Percentiles rank a stretch among this genome's conserved stretches.
Evolutionary conservation across 2,329 filamentous ascomycete genomes (phyloP).

Genomic region (Hypoxylon sp.): DNA sequence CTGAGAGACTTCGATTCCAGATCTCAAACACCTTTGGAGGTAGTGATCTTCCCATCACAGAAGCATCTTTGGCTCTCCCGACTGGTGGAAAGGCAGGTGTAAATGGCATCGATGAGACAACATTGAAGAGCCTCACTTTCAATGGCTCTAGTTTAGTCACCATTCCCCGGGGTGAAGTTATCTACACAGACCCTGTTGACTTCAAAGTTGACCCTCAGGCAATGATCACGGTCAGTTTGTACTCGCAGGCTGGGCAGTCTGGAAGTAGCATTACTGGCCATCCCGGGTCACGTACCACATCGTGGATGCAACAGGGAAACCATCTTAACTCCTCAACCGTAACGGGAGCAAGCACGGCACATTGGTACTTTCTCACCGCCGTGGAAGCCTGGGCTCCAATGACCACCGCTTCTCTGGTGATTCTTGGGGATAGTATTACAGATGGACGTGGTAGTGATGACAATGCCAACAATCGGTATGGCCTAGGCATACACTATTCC

Average conservation of each 20-base stretch:
- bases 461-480: conserved; percentile 65
- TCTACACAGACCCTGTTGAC: conserved; percentile 68
- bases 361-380: conserved; percentile 67
- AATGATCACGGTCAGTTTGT: conserved; percentile 66
- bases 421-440: conserved; percentile 73
- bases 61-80: conserved; percentile 65
- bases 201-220: conserved; percentile 60
- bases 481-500: neutral
- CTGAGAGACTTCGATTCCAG: conserved; percentile 65
- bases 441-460: conserved; percentile 71
- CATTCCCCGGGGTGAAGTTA: conserved; percentile 64
- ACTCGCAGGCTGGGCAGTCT: conserved; percentile 63
- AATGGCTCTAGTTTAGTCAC: conserved; percentile 60
- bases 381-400: conserved; percentile 64
- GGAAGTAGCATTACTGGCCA: conserved; percentile 68
- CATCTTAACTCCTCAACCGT: conserved; percentile 60
- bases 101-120: conserved; percentile 59
- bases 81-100: conserved; percentile 62
- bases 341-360: conserved; percentile 49
- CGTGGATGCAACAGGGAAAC: conserved; percentile 67
- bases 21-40: conserved; percentile 72
- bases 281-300: conserved; percentile 70
- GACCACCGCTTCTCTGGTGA: conserved; percentile 55
- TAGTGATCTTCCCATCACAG: conserved; percentile 66
- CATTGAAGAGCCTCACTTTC: conserved; percentile 66